Evolutionary conservation across 176 grass and related monocot species (phyloP), one percentile per base, ranked within the genome.

Genomic region (Lolium perenne): DNA sequence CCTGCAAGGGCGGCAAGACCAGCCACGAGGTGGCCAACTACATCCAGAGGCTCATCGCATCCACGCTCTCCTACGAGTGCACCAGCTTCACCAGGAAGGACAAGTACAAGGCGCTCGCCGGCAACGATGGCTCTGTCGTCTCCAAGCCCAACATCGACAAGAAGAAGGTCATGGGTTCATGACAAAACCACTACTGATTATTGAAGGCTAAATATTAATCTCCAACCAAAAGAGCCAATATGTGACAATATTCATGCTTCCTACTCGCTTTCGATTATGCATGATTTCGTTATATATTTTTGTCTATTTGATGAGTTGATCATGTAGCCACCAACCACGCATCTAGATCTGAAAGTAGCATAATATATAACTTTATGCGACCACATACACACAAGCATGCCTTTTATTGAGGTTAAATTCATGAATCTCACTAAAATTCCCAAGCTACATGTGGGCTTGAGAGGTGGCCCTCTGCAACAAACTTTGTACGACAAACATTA

Each of bases 1-100:
- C 74, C 3, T 56, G 51, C 74, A 53, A 25, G 12, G 46, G 74
- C 50, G 50, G 50, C 49, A 83, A 71, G 90, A 90, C 48, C 56
- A 92, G 90, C 60, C 78, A 91, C 78, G 88, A 94, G 82, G 90
- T 94, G 67, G 92, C 95, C 48, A 97, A 94, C 74, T 84, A 94
- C 79, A 89, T 97, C 53, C 95, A 97, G 85, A 94, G 82, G 83
- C 87, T 92, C 58, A 86, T 97, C 57, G 95, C 90, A 13, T 76
- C 95, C 71, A 82, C 90, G 29, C 92, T 97, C 50, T 92, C 90
- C 12, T 97, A 91, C 77, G 74, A 94, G 86, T 97, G 95, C 84
- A 97, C 95, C 29, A 86, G 77, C 84, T 88, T 97, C 88, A 35
- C 32, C 32, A 35, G 32, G 32, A 35, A 35, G 32, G 32, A 35